Percentiles rank a stretch among this genome's conserved stretches.
These are phyloP conservation scores for Cyphellophora europaea DNA, from an alignment of 2,329 filamentous ascomycete species.

Conservation along the genomic window DNA sequence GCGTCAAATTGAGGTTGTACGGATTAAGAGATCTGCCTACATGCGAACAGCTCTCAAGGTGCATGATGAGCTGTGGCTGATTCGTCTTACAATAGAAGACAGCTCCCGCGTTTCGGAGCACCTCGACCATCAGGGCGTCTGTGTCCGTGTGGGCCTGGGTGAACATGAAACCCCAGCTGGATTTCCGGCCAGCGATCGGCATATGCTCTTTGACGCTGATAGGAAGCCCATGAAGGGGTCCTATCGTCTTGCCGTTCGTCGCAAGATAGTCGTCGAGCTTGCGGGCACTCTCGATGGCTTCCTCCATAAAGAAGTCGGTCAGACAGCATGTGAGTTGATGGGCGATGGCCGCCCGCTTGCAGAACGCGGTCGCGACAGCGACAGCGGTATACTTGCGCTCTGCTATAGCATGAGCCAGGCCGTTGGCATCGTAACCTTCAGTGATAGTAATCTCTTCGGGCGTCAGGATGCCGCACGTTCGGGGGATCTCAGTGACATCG, in stretches of 20 bases:
- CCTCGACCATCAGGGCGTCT: constrained; percentile 8
- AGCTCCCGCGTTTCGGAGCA: constrained; percentile 4
- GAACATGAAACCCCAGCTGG: constrained; percentile 4
- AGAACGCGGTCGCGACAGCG: constrained; percentile 33
- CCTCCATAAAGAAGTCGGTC: constrained; percentile 43
- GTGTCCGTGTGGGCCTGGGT: constrained; percentile 6
- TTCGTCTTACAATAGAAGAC: constrained; percentile 42
- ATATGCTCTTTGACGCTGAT: constrained; percentile 34
- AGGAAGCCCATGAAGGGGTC: constrained; percentile 55
- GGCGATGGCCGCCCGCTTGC: constrained; percentile 28
- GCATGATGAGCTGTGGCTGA: constrained; percentile 21
- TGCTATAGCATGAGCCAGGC: constrained; percentile 26
- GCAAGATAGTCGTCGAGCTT: constrained; percentile 36
- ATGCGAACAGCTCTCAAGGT: constrained; percentile 21
- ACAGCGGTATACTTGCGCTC: constrained; percentile 11
- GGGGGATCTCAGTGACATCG: constrained; percentile 39
- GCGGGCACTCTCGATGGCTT: constrained; percentile 39
- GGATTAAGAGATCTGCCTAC: constrained; percentile 41
- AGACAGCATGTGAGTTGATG: constrained; percentile 33
- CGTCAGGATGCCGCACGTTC: constrained; percentile 37
- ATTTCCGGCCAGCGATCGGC: constrained; percentile 19
- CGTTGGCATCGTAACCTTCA: constrained; percentile 35
- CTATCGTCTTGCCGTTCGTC: constrained; percentile 34
- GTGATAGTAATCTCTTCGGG: constrained; percentile 38
- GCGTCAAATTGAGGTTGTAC: constrained; percentile 39